These are phyloP conservation scores for Exophiala alcalophila DNA, from an alignment of 2,329 filamentous ascomycete species.

Conservation along the genomic window DNA sequence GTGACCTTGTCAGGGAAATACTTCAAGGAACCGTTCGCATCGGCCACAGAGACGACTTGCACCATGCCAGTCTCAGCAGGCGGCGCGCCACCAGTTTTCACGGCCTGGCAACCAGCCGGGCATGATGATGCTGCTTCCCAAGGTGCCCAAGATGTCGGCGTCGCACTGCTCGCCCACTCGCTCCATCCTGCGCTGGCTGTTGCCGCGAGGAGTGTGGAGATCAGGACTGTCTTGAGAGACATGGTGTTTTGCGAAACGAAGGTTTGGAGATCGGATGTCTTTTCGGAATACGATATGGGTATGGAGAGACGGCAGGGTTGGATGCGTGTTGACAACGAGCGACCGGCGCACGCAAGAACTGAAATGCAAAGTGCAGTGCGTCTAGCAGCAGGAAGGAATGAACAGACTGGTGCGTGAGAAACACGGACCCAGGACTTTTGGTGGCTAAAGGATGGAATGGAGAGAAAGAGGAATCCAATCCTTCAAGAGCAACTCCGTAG, in stretches of 20 bases:
- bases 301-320: slow-evolving; percentile 2
- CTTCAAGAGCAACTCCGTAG: slow-evolving; percentile 15
- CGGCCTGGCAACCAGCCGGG: slow-evolving; percentile 22
- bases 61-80: slow-evolving; percentile 38
- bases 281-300: too few relatives aligned
- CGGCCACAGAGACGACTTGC: slow-evolving; percentile 65
- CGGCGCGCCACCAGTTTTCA: slow-evolving; percentile 11
- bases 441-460: slow-evolving; percentile 23
- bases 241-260: slow-evolving; percentile 11
- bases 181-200: slow-evolving; percentile 18
- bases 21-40: slow-evolving; percentile 52
- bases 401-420: slow-evolving; percentile 17
- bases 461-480: slow-evolving; percentile 12
- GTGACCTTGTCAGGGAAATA: slow-evolving; percentile 66
- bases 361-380: slow-evolving; percentile 24
- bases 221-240: slow-evolving; percentile 23
- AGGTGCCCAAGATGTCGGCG: slow-evolving; percentile 8
- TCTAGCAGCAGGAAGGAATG: slow-evolving; percentile 28
- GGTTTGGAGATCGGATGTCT: too few relatives aligned
- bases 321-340: slow-evolving; percentile 25
- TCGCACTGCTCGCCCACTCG: slow-evolving; percentile 4
- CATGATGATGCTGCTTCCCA: slow-evolving; percentile 17
- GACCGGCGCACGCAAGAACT: slow-evolving; percentile 26
- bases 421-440: slow-evolving; percentile 13
- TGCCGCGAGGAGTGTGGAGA: slow-evolving; percentile 20